Evolutionary conservation across 2,329 filamentous ascomycete species (phyloP).

Genomic region (Fusarium devonianum): DNA sequence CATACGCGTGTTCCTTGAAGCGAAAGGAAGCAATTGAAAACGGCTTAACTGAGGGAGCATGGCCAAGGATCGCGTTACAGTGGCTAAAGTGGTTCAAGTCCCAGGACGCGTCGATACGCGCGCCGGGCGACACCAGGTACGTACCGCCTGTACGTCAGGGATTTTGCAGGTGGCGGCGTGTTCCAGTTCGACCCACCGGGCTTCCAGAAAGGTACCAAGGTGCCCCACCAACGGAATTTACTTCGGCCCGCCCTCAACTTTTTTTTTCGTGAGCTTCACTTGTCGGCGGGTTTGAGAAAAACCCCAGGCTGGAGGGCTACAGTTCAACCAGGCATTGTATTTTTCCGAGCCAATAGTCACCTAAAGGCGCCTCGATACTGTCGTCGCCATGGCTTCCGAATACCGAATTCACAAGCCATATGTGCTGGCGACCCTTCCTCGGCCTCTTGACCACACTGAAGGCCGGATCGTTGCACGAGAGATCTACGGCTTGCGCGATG

Average conservation of each 20-base stretch:
- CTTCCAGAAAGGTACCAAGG: neutral
- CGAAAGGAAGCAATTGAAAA: slow-evolving; percentile 15
- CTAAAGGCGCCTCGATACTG: neutral
- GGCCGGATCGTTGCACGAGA: slow-evolving; percentile 65
- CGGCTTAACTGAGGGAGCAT: slow-evolving; percentile 21
- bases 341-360: slow-evolving; percentile 22
- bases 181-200: slow-evolving; percentile 26
- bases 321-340: slow-evolving; percentile 32
- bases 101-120: slow-evolving; percentile 37
- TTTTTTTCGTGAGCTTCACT: slow-evolving; percentile 47
- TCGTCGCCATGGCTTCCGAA: slow-evolving; percentile 60
- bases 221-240: slow-evolving; percentile 48
- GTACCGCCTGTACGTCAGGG: slow-evolving; percentile 36
- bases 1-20: slow-evolving; percentile 9
- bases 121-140: slow-evolving; percentile 29
- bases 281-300: slow-evolving; percentile 25
- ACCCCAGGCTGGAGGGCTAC: slow-evolving; percentile 22
- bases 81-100: slow-evolving; percentile 33
- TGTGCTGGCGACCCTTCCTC: slow-evolving; percentile 65
- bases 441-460: slow-evolving; percentile 61
- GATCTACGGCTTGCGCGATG: slow-evolving; percentile 65
- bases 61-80: slow-evolving; percentile 40
- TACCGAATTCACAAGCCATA: slow-evolving; percentile 71
- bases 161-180: slow-evolving; percentile 14
- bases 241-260: slow-evolving; percentile 43